Evolutionary conservation across 78 protist species (phyloP).

Genomic region (Monosiga brevicollis): DNA sequence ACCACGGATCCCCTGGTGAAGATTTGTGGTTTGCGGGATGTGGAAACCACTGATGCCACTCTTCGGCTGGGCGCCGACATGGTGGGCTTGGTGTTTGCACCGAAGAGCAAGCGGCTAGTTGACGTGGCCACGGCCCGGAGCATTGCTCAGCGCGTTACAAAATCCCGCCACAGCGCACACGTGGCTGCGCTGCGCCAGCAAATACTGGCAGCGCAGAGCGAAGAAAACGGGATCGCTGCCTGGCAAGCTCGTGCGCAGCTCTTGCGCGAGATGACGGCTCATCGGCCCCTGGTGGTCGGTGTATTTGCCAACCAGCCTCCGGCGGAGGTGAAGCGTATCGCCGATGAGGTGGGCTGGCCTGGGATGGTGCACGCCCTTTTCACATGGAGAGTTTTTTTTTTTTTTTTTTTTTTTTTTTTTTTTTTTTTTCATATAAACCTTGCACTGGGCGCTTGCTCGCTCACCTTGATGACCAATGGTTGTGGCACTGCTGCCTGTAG

Average conservation of each 20-base stretch:
- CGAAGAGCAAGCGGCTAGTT: slow-evolving; percentile 18
- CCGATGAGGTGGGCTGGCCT: background rate
- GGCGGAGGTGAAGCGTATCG: background rate
- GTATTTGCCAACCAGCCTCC: slow-evolving; percentile 24
- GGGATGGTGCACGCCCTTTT: too few species aligned
- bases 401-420: too few species aligned
- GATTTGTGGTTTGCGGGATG: slow-evolving; percentile 35
- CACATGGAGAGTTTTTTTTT: too few species aligned
- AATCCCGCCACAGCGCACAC: too few species aligned
- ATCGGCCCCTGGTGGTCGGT: slow-evolving; percentile 35
- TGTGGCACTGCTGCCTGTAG: background rate
- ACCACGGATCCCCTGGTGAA: slow-evolving; percentile 6
- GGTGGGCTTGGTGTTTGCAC: slow-evolving; percentile 33
- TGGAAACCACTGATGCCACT: slow-evolving; percentile 6
- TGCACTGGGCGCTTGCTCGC: background rate
- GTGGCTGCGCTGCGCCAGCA: too few species aligned
- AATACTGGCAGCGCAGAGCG: too few species aligned
- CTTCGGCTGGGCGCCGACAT: slow-evolving; percentile 33
- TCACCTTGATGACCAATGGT: background rate
- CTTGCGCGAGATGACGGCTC: background rate
- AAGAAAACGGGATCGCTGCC: too few species aligned
- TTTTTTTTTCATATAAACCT: too few species aligned
- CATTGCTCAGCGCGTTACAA: too few species aligned
- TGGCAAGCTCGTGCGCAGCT: too few species aligned
- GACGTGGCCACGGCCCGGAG: background rate